Evolutionary conservation across 345 rosid species (phyloP), one percentile per base, ranked within the genome.

Genomic region (Nasturtium officinale): DNA sequence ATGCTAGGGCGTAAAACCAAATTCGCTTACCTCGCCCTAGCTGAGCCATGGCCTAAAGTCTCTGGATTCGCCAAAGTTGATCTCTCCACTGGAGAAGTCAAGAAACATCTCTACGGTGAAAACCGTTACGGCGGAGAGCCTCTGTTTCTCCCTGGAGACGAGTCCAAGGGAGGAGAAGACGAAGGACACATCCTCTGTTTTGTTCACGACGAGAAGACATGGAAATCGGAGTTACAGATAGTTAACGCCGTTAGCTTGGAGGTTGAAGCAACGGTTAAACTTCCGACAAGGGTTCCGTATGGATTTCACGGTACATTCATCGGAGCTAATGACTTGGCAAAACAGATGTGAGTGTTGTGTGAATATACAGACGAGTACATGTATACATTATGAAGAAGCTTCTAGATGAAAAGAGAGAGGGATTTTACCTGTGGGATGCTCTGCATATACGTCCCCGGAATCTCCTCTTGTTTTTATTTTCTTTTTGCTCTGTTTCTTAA

Each of bases 21-120:
- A 45, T 89, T 77, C 65, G 92, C 92, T 1, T 91, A 89, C 61
- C 63, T 91, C 15, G 97, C 97, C 4, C 67, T 89, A 0, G 97
- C 97, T 0, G 95, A 91, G 80, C 97, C 97, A 0, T 91, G 97
- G 97, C 95, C 97, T 1, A 91, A 85, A 74, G 97, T 91, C 7
- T 91, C 96, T 0, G 97, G 95, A 4, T 87, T 91, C 17, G 96
- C 97, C 3, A 91, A 89, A 69, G 92, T 87, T 29, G 89, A 89
- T 61, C 83, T 90, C 16, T 37, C 60, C 10, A 87, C 87, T 0
- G 95, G 97, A 7, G 85, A 85, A 7, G 83, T 83, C 26, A 64
- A 63, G 50, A 90, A 87, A 40, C 82, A 83, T 67, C 78, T 85
- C 4, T 89, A 90, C 25, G 97, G 97, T 0, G 84, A 86, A 2